Evolutionary conservation across 169 alveolate genomes (phyloP).

Genomic region (Miamiensis avidus): DNA sequence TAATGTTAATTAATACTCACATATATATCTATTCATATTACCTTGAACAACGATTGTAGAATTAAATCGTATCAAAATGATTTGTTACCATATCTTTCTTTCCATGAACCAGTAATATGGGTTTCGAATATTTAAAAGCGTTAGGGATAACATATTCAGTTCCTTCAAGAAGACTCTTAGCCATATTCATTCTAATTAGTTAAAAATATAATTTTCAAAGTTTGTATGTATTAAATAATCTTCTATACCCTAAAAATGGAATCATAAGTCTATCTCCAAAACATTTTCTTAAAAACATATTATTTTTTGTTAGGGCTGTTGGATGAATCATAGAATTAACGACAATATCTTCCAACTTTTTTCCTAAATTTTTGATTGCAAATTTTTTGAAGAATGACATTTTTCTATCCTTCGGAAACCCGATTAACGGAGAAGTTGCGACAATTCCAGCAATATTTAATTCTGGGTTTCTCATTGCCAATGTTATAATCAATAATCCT

Average conservation of each 20-base stretch:
- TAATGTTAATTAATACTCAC: no score
- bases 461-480: conserved; percentile 35
- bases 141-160: conserved; percentile 22
- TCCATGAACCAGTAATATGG: conserved; percentile 40
- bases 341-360: conserved; percentile 52
- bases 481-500: conserved; percentile 33
- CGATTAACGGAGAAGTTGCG: conserved; percentile 41
- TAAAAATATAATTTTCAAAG: background rate
- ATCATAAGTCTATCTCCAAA: conserved; percentile 53
- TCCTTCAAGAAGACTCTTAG: conserved; percentile 28
- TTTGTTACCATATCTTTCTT: conserved; percentile 46
- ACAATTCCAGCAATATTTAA: conserved; percentile 51
- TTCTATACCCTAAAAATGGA: conserved; percentile 45
- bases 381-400: conserved; percentile 24
- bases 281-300: conserved; percentile 33
- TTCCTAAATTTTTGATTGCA: conserved; percentile 30
- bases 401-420: conserved; percentile 48
- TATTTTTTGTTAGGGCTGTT: conserved; percentile 49
- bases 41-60: conserved; percentile 42
- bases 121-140: conserved; percentile 28
- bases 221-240: background rate
- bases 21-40: background rate
- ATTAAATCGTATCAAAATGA: conserved; percentile 39
- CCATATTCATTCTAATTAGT: conserved; percentile 33
- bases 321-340: conserved; percentile 50